These are phyloP conservation scores for Lumnitzera littorea DNA, from an alignment of 345 rosid genomes.

Conservation along the genomic window DNA sequence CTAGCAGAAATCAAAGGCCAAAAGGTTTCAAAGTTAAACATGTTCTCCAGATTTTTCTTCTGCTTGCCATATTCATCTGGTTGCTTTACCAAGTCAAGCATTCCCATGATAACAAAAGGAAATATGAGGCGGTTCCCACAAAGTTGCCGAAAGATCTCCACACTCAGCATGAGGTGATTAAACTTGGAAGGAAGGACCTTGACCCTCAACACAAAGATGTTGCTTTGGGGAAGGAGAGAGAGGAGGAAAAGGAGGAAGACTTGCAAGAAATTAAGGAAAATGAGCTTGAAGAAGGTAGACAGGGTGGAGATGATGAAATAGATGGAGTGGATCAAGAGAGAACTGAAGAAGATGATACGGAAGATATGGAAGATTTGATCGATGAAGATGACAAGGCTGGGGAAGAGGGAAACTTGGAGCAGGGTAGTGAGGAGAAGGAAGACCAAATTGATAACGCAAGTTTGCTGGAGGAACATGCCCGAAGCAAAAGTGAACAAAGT, in stretches of 20 bases:
- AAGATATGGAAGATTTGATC: conserved; percentile 48
- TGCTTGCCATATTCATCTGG: conserved; percentile 49
- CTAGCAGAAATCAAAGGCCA: conserved; percentile 38
- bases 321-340: conserved; percentile 38
- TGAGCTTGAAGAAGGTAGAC: conserved; percentile 23
- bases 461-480: conserved; percentile 11
- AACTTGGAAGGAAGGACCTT: conserved; percentile 50
- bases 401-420: conserved; percentile 25
- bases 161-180: conserved; percentile 12
- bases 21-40: conserved; percentile 59
- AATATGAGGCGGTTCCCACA: conserved; percentile 1
- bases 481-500: conserved; percentile 6
- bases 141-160: conserved; percentile 8
- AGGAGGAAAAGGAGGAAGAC: conserved; percentile 17
- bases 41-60: conserved; percentile 38
- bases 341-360: conserved; percentile 40
- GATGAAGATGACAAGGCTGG: conserved; percentile 47
- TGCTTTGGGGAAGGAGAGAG: conserved; percentile 1
- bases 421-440: conserved; percentile 17
- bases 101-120: conserved; percentile 17
- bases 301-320: conserved; percentile 41
- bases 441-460: conserved; percentile 15
- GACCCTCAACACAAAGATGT: conserved; percentile 12
- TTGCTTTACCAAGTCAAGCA: conserved; percentile 46
- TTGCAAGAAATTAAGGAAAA: conserved; percentile 15